A percentile compares a stretch with the other conserved stretches of the same genome.
These are phyloP conservation scores for Pythium aquatile DNA, from an alignment of 352 stramenopile genomes.

Conservation along the genomic window DNA sequence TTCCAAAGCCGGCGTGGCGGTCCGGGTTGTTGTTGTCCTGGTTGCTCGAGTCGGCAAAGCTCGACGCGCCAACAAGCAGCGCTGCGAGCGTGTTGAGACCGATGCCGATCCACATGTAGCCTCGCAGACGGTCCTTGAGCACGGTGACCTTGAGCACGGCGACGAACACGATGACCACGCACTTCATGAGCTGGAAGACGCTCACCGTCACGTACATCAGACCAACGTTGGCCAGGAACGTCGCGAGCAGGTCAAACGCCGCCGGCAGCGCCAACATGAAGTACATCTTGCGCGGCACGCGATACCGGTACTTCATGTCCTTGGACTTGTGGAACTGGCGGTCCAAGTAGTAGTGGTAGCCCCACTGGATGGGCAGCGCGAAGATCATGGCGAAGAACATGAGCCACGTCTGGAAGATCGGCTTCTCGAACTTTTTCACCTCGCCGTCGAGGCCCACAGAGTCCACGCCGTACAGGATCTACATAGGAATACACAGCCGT, in stretches of 20 bases:
- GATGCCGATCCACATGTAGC: conserved; percentile 97
- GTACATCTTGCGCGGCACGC: conserved; percentile 91
- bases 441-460: conserved; percentile 85
- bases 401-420: conserved; percentile 95
- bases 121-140: conserved; percentile 85
- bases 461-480: conserved; percentile 93
- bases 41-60: conserved; percentile 80
- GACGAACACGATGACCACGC: conserved; percentile 96
- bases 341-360: conserved; percentile 78
- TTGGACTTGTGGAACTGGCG: conserved; percentile 60
- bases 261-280: conserved; percentile 92
- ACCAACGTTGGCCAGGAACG: conserved; percentile 93
- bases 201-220: conserved; percentile 91
- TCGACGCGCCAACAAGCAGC: conserved; percentile 92
- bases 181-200: conserved; percentile 90
- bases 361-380: conserved; percentile 91
- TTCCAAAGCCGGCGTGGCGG: conserved; percentile 84
- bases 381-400: conserved; percentile 97
- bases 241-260: conserved; percentile 93
- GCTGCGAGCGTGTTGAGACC: conserved; percentile 93
- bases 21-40: conserved; percentile 68
- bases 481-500: conserved; percentile 9
- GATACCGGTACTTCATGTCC: conserved; percentile 70
- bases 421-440: conserved; percentile 93
- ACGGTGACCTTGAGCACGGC: conserved; percentile 96